A percentile compares a stretch with the other conserved stretches of the same genome.
Conservation (phyloP, 495 filamentous ascomycete species). For the Talaromyces ruber region DNA sequence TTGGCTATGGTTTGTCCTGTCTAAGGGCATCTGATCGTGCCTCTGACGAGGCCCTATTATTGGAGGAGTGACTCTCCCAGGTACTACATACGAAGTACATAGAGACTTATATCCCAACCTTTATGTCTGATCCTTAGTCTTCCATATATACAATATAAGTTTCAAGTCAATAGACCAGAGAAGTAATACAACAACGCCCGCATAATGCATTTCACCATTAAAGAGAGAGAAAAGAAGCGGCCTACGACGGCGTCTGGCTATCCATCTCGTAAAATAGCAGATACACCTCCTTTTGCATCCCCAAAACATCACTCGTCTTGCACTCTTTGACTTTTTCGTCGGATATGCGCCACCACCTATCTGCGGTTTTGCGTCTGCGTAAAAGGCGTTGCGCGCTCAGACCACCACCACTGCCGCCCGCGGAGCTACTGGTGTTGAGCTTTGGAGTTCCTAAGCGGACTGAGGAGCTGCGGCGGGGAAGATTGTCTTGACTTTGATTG, state of each 20-base stretch:
- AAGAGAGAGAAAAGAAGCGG: no score
- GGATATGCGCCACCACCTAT: slow-evolving; percentile 95
- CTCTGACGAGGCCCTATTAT: no score
- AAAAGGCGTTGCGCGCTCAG: slow-evolving; percentile 15
- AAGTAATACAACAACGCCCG: background rate
- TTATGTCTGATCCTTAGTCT: background rate
- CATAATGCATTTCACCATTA: background rate
- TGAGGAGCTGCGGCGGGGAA: background rate
- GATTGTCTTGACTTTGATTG: slow-evolving; percentile 3
- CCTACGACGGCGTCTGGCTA: slow-evolving; percentile 14
- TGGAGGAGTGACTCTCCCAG: background rate
- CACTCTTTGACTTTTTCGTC: slow-evolving; percentile 95
- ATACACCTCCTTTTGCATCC: slow-evolving; percentile 94
- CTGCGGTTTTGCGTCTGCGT: slow-evolving; percentile 52
- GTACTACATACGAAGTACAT: background rate
- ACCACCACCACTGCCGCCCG: background rate
- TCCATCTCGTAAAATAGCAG: slow-evolving; percentile 92
- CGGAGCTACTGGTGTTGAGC: background rate
- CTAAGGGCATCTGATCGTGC: slow-evolving; percentile 11
- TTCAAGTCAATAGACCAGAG: background rate
- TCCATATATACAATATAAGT: background rate
- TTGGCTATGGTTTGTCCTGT: slow-evolving; percentile 16
- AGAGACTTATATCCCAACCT: background rate
- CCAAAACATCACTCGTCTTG: slow-evolving; percentile 80
- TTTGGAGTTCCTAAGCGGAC: background rate